Evolutionary conservation across 805 yeast species (phyloP).

Genomic region (Monosporozyma unispora): DNA sequence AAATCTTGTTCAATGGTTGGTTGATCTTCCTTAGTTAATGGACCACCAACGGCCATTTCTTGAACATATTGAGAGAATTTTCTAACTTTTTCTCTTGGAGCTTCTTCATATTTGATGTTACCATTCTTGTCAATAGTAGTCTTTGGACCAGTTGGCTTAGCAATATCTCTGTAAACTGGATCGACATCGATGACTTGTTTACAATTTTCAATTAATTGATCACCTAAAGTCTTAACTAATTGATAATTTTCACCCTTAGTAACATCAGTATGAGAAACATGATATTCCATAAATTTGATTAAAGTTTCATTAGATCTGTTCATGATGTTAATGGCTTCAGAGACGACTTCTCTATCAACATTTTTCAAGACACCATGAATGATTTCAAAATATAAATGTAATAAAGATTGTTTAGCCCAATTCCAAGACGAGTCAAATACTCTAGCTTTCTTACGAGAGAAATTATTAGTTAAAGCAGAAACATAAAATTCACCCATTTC

Average conservation of each 20-base stretch:
- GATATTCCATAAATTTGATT: slow-evolving; percentile 94
- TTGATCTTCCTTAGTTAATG: slow-evolving; percentile 56
- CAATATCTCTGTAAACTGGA: slow-evolving; percentile 93
- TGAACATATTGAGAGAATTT: slow-evolving; percentile 91
- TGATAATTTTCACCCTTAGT: slow-evolving; percentile 85
- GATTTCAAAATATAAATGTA: slow-evolving; percentile 89
- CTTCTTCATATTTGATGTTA: slow-evolving; percentile 74
- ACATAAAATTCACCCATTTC: slow-evolving; percentile 93
- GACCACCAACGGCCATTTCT: slow-evolving; percentile 95
- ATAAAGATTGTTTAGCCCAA: slow-evolving; percentile 97
- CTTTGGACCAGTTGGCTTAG: slow-evolving; percentile 91
- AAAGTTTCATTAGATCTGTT: slow-evolving; percentile 91
- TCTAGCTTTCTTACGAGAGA: slow-evolving; percentile 89
- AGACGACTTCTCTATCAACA: slow-evolving; percentile 91
- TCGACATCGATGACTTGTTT: slow-evolving; percentile 67
- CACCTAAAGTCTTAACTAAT: slow-evolving; percentile 83
- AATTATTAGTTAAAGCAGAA: slow-evolving; percentile 80
- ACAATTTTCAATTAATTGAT: slow-evolving; percentile 92
- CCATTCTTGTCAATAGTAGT: slow-evolving; percentile 85
- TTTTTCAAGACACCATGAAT: slow-evolving; percentile 87
- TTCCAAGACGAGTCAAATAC: slow-evolving; percentile 97
- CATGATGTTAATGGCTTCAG: slow-evolving; percentile 95
- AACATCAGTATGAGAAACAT: slow-evolving; percentile 50
- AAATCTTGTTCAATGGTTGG: slow-evolving; percentile 81
- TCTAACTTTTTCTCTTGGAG: slow-evolving; percentile 81